phyloP scores from a whole-genome alignment of 129 eudicot species.

The Tanacetum coccineum region DNA sequence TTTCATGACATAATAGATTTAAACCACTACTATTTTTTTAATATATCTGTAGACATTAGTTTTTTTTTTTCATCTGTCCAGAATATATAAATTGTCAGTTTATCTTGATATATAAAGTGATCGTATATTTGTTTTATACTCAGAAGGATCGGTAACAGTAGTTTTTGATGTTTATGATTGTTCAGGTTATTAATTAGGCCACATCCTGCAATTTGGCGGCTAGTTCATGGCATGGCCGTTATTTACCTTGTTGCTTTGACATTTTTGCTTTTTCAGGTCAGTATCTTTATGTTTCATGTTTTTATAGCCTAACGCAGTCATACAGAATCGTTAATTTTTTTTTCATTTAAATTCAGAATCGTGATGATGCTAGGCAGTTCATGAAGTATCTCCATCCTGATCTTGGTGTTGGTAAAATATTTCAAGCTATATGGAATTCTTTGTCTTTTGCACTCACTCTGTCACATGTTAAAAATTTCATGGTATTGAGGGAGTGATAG shows the following conservation, averaged over 20 bases:
- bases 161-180: slow-evolving; percentile 17
- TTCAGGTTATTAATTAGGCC: slow-evolving; percentile 85
- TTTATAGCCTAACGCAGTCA: slow-evolving; percentile 12
- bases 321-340: not conserved
- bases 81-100: not conserved
- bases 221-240: slow-evolving; percentile 96
- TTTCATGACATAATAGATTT: not conserved
- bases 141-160: not conserved
- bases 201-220: slow-evolving; percentile 98
- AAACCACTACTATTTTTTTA: not conserved
- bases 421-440: not conserved
- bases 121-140: not conserved
- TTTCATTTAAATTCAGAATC: slow-evolving; percentile 51
- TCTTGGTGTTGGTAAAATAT: slow-evolving; percentile 86
- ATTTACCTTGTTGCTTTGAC: slow-evolving; percentile 85
- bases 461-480: slow-evolving; percentile 1
- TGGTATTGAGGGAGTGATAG: not conserved
- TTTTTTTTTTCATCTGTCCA: not conserved
- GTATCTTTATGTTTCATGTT: slow-evolving; percentile 16
- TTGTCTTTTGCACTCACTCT: slow-evolving; percentile 1
- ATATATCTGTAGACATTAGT: not conserved
- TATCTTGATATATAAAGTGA: slow-evolving; percentile 5
- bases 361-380: slow-evolving; percentile 97
- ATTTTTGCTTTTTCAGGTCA: slow-evolving; percentile 94
- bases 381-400: slow-evolving; percentile 93